Conservation (phyloP, 805 yeast genomes). For the Metschnikowia hibisci region DNA sequence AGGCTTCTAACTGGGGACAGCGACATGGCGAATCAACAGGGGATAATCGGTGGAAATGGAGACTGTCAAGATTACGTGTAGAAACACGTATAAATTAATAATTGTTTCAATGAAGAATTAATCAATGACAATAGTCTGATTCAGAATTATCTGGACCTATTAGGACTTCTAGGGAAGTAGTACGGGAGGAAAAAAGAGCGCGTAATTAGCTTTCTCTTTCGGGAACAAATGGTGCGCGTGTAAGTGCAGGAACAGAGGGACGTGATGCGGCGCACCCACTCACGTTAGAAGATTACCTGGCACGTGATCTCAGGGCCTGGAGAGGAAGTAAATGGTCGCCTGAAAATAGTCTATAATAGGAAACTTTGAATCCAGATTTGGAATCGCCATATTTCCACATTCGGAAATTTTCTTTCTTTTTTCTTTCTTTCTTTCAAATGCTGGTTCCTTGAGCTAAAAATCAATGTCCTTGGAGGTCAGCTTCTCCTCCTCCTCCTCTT, state of each 20-base stretch:
- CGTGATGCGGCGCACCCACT: no score
- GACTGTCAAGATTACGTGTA: background rate
- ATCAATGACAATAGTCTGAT: background rate
- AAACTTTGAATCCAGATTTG: no score
- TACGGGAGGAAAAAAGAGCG: background rate
- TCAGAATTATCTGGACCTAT: no score
- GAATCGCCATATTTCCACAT: no score
- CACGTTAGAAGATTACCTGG: no score
- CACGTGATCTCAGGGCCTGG: no score
- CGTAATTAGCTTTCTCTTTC: slow-evolving; percentile 23
- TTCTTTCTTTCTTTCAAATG: no score
- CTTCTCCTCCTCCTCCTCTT: slow-evolving; percentile 51
- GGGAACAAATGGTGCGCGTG: slow-evolving; percentile 20
- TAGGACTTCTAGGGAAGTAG: background rate
- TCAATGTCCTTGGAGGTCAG: slow-evolving; percentile 36
- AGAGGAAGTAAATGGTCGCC: no score
- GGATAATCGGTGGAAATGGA: background rate
- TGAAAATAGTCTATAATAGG: no score
- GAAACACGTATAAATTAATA: no score
- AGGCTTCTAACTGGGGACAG: slow-evolving; percentile 19
- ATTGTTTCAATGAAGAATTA: no score
- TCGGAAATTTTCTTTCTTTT: no score
- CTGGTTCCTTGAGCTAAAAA: slow-evolving; percentile 20
- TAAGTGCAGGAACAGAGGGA: background rate
- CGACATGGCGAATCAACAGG: slow-evolving; percentile 11